A percentile compares a stretch with the other conserved stretches of the same genome.
These are phyloP conservation scores for Fonsecaea erecta DNA, from an alignment of 2,329 filamentous ascomycete genomes.

Conservation along the genomic window DNA sequence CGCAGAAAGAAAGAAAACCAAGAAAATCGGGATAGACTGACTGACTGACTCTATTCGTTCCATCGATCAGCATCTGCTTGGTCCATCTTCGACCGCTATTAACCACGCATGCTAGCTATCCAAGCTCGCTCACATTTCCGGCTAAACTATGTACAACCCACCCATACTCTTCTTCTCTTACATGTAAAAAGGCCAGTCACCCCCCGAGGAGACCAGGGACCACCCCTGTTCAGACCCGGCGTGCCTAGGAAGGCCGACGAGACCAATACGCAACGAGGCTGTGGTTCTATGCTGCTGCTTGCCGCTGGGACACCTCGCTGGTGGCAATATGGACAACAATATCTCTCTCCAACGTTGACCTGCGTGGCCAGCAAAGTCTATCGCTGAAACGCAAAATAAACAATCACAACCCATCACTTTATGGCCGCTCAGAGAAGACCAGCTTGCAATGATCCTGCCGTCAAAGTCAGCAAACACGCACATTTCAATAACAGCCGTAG, in stretches of 20 bases:
- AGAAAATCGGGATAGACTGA: background rate
- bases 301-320: background rate
- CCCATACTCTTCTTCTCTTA: background rate
- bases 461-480: conserved; percentile 31
- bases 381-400: conserved; percentile 25
- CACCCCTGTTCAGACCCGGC: conserved; percentile 3
- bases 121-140: conserved; percentile 19
- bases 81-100: background rate
- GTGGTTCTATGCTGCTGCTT: background rate
- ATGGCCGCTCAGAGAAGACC: conserved; percentile 63
- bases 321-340: conserved; percentile 20
- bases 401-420: conserved; percentile 3
- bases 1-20: no score
- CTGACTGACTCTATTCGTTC: no score
- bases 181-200: background rate
- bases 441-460: conserved; percentile 79
- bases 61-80: background rate
- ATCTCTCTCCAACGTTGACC: background rate
- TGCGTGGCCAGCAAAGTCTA: conserved; percentile 9
- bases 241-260: background rate
- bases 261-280: no score
- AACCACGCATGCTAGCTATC: conserved; percentile 23
- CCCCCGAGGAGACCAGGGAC: background rate
- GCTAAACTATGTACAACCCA: conserved; percentile 18
- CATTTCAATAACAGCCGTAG: conserved; percentile 13